phyloP scores from a whole-genome alignment of 129 eudicot genomes.

The Heracleum sosnowskyi region DNA sequence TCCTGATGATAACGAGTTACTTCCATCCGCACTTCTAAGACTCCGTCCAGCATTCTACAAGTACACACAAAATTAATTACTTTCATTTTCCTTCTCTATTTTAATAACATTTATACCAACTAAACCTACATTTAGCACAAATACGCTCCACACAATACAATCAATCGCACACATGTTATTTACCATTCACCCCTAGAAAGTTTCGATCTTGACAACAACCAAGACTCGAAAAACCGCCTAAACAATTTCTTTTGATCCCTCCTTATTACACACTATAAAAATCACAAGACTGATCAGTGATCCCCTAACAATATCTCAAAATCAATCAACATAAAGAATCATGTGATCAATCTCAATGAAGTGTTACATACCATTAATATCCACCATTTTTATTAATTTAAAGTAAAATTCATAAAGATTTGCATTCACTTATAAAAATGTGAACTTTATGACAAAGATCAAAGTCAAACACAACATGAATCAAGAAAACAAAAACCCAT shows the following conservation, averaged over 20 bases:
- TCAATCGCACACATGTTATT: not conserved
- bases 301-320: not conserved
- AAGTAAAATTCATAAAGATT: not conserved
- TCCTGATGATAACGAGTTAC: conserved; percentile 35
- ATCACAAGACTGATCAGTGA: not conserved
- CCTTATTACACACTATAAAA: no score
- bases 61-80: conserved; percentile 7
- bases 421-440: not conserved
- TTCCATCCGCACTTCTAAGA: conserved; percentile 34
- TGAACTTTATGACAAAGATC: not conserved
- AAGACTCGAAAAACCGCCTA: not conserved
- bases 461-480: not conserved
- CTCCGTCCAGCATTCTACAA: conserved; percentile 56
- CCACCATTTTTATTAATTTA: not conserved
- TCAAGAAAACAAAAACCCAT: not conserved
- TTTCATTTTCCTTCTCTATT: not conserved
- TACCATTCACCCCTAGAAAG: not conserved
- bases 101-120: not conserved
- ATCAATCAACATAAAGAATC: not conserved
- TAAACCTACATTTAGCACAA: conserved; percentile 10
- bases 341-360: not conserved
- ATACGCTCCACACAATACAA: not conserved
- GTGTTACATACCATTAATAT: no score
- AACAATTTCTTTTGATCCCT: not conserved
- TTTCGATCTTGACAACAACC: not conserved